phyloP scores from a whole-genome alignment of 495 filamentous ascomycete species.

The Tuber indicum region DNA sequence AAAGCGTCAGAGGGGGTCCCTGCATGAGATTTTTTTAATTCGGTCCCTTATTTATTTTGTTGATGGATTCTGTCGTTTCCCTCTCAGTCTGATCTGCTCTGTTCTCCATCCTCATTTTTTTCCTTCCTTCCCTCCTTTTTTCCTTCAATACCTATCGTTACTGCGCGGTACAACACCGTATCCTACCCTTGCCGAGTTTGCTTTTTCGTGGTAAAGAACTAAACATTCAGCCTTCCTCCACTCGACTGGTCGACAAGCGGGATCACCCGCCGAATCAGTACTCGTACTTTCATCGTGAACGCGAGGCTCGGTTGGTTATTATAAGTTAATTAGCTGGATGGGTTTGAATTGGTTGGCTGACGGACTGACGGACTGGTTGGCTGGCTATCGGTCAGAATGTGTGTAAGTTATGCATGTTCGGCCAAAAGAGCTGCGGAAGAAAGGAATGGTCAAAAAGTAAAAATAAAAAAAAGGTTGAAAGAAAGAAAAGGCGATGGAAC shows the following conservation, averaged over 20 bases:
- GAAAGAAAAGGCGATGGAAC: not conserved
- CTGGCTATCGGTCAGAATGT: not conserved
- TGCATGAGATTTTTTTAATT: constrained; percentile 3
- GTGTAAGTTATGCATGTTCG: not conserved
- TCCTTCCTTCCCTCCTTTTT: constrained; percentile 6
- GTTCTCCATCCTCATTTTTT: constrained; percentile 10
- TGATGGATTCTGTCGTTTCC: not conserved
- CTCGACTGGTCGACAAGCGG: not conserved
- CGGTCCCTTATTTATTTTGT: constrained; percentile 8
- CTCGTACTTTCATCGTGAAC: not conserved
- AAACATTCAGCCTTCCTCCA: not conserved
- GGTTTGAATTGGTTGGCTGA: not conserved
- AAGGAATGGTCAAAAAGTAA: not conserved
- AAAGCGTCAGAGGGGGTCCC: not conserved
- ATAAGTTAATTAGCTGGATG: not conserved
- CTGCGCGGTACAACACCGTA: not conserved
- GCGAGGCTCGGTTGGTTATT: not conserved
- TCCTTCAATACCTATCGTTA: not conserved
- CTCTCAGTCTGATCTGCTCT: constrained; percentile 2
- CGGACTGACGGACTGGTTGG: not conserved
- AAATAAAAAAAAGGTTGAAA: not conserved
- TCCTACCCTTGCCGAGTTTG: constrained; percentile 13
- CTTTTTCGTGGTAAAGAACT: constrained; percentile 17
- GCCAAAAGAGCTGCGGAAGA: not conserved
- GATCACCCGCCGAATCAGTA: not conserved